Percentiles rank a stretch among this genome's conserved stretches.
Conservation (phyloP, 1,139 yeast species). For the Pichia sp. region DNA sequence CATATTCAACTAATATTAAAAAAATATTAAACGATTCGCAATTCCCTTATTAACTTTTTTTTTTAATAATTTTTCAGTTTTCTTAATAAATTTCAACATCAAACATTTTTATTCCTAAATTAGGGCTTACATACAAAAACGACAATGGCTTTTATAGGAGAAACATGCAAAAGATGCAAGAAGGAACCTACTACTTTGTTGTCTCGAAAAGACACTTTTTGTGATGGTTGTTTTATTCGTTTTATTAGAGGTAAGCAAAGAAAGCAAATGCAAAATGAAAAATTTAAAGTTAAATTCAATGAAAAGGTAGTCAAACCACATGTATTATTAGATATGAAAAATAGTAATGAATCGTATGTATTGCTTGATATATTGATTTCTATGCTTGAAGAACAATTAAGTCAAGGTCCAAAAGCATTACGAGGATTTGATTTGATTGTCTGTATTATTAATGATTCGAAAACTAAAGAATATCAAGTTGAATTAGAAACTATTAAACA, state of each 20-base stretch:
- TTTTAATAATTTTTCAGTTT: too few relatives aligned
- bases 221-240: constrained; percentile 62
- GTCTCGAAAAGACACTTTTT: constrained; percentile 67
- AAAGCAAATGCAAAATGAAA: constrained; percentile 64
- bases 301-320: constrained; percentile 29
- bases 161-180: constrained; percentile 47
- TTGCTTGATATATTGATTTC: constrained; percentile 61
- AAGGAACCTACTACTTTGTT: constrained; percentile 39
- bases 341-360: constrained; percentile 62
- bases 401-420: constrained; percentile 50
- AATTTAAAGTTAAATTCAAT: constrained; percentile 61
- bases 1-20: too few relatives aligned
- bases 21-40: too few relatives aligned
- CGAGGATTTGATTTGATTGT: constrained; percentile 63
- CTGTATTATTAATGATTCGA: constrained; percentile 40
- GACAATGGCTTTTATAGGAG: constrained; percentile 9
- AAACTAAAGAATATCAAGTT: constrained; percentile 1
- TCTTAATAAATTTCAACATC: too few relatives aligned
- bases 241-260: constrained; percentile 77
- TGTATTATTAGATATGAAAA: constrained; percentile 56
- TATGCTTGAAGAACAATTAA: constrained; percentile 52
- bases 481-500: constrained; percentile 18
- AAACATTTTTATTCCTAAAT: too few relatives aligned
- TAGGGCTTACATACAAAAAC: not conserved
- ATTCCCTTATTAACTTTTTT: too few relatives aligned